Evolutionary conservation across 2,329 filamentous ascomycete genomes (phyloP).

Genomic region (Fusarium kyushuense): DNA sequence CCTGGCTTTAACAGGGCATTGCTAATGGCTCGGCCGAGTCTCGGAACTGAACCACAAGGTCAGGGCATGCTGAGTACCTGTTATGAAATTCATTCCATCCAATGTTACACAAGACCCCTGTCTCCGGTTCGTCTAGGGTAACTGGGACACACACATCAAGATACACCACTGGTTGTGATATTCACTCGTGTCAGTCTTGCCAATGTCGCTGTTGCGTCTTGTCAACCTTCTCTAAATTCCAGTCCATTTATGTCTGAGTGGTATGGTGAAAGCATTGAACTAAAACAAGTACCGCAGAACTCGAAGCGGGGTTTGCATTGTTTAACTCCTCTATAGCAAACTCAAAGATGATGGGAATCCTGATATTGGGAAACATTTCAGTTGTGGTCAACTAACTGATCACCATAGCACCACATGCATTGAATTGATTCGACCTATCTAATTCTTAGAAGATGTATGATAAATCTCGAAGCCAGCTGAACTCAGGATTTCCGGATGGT

Average conservation of each 20-base stretch:
- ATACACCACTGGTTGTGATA: neutral
- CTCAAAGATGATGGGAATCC: neutral
- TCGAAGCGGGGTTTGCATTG: neutral
- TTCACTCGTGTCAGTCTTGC: neutral
- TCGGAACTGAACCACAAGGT: neutral
- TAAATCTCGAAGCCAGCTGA: neutral
- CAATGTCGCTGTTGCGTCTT: neutral
- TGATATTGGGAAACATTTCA: neutral
- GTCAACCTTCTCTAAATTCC: neutral
- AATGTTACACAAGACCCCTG: neutral
- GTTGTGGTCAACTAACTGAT: neutral
- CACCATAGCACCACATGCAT: neutral
- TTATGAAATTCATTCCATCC: neutral
- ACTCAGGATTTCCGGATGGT: neutral
- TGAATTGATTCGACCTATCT: neutral
- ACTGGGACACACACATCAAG: too few relatives aligned
- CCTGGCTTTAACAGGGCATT: neutral
- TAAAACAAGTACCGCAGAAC: neutral
- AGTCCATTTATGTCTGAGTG: too few relatives aligned
- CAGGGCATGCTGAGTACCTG: neutral
- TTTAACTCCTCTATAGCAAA: too few relatives aligned
- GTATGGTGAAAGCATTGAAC: neutral
- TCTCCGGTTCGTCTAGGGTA: neutral
- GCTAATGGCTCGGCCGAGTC: constrained; percentile 23
- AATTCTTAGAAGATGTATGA: neutral